These are phyloP conservation scores for Cryptococcus neoformans DNA, from an alignment of 1,284 basidiomycete genomes.

Conservation along the genomic window DNA sequence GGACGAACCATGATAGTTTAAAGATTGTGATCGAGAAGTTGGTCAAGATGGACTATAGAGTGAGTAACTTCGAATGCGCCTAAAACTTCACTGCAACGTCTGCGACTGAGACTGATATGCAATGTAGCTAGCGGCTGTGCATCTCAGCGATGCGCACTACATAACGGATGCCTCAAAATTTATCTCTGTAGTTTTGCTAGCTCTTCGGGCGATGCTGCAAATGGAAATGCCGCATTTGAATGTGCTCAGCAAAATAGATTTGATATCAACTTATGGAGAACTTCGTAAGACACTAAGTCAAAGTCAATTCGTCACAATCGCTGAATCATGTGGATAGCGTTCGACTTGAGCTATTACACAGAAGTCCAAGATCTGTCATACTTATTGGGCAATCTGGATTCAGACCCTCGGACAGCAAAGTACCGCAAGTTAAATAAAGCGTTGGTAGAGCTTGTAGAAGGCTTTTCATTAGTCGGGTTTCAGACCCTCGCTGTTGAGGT, in stretches of 20 bases:
- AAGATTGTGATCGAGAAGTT: constrained; percentile 73
- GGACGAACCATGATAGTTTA: constrained; percentile 89
- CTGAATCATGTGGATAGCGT: constrained; percentile 59
- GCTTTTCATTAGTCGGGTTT: constrained; percentile 91
- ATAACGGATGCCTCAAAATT: constrained; percentile 96
- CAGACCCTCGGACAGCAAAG: constrained; percentile 60
- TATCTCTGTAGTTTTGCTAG: constrained; percentile 85
- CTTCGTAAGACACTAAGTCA: constrained; percentile 58
- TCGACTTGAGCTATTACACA: constrained; percentile 97
- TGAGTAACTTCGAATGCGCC: constrained; percentile 53
- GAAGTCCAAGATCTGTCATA: constrained; percentile 95
- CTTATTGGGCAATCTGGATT: constrained; percentile 67
- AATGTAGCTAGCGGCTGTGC: constrained; percentile 81
- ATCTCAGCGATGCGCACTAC: constrained; percentile 94
- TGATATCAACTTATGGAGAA: constrained; percentile 81
- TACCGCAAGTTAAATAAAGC: constrained; percentile 80
- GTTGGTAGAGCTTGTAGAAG: constrained; percentile 88
- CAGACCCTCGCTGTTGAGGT: constrained; percentile 96
- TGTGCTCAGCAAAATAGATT: constrained; percentile 92
- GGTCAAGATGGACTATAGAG: constrained; percentile 76
- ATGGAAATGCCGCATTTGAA: constrained; percentile 97
- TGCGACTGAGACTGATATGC: background rate
- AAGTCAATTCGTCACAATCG: too few species aligned
- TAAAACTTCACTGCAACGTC: background rate
- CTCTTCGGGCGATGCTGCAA: constrained; percentile 95